These are phyloP conservation scores for Agaricus subrufescens DNA, from an alignment of 768 basidiomycete genomes.

Conservation along the genomic window DNA sequence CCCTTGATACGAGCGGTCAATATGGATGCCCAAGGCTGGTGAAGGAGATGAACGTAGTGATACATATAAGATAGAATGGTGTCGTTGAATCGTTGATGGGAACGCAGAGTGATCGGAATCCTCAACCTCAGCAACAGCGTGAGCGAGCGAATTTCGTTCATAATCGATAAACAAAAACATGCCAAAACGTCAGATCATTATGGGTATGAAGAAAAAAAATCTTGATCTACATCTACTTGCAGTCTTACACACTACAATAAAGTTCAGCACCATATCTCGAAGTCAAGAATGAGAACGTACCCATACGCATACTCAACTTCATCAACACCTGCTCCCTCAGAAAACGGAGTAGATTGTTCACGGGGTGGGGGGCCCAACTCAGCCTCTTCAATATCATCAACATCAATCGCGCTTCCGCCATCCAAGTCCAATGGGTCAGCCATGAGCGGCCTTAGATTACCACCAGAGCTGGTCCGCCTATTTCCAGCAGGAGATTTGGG, in stretches of 20 bases:
- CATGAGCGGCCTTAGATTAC: conserved; percentile 76
- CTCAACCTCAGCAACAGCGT: background rate
- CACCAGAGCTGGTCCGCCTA: conserved; percentile 80
- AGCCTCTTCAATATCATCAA: conserved; percentile 68
- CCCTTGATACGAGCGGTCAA: background rate
- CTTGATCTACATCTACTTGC: background rate
- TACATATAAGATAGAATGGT: background rate
- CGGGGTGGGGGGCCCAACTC: conserved; percentile 76
- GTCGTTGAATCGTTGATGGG: background rate
- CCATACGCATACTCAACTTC: conserved; percentile 89
- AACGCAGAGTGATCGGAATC: background rate
- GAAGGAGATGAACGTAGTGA: background rate
- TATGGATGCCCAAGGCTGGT: background rate
- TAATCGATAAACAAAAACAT: background rate
- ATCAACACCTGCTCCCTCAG: conserved; percentile 78
- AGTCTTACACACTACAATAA: conserved; percentile 3
- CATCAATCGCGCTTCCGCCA: conserved; percentile 68
- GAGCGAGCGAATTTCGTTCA: background rate
- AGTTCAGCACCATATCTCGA: background rate
- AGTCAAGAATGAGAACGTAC: conserved; percentile 33
- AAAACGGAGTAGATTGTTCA: conserved; percentile 70
- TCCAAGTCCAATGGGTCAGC: conserved; percentile 67
- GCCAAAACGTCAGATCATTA: background rate
- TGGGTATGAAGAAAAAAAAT: background rate
- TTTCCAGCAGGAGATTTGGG: conserved; percentile 86